Evolutionary conservation across 495 filamentous ascomycete genomes (phyloP).

Genomic region (Penicillium cinerascens): DNA sequence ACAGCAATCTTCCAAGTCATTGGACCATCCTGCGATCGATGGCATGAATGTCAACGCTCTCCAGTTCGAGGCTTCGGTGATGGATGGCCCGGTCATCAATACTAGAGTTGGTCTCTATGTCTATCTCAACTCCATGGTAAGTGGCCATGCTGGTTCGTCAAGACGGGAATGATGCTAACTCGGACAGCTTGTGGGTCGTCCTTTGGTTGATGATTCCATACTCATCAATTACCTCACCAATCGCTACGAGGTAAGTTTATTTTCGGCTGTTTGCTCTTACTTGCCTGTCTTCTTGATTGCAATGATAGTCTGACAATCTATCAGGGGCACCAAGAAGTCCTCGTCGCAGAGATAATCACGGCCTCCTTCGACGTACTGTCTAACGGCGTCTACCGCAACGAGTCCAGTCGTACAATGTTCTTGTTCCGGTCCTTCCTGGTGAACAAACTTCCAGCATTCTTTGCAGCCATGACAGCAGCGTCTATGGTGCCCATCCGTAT

Average conservation of each 20-base stretch:
- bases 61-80: slow-evolving; percentile 52
- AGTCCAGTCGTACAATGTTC: slow-evolving; percentile 66
- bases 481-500: slow-evolving; percentile 64
- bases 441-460: slow-evolving; percentile 84
- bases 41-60: slow-evolving; percentile 45
- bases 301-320: background rate
- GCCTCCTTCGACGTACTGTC: slow-evolving; percentile 87
- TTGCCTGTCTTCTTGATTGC: background rate
- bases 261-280: slow-evolving; percentile 3
- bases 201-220: slow-evolving; percentile 74
- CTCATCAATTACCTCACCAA: slow-evolving; percentile 76
- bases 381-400: slow-evolving; percentile 77
- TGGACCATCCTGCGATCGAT: slow-evolving; percentile 38
- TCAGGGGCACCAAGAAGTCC: slow-evolving; percentile 71
- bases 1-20: slow-evolving; percentile 30
- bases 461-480: slow-evolving; percentile 58
- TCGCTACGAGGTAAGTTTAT: slow-evolving; percentile 64
- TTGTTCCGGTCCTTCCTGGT: slow-evolving; percentile 87
- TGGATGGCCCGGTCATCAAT: slow-evolving; percentile 65
- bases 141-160: slow-evolving; percentile 16
- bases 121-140: slow-evolving; percentile 82
- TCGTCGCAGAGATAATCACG: slow-evolving; percentile 75
- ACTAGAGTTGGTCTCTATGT: slow-evolving; percentile 89
- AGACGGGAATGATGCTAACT: slow-evolving; percentile 33
- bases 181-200: slow-evolving; percentile 71